These are phyloP conservation scores for Claviceps capensis DNA, from an alignment of 2,329 filamentous ascomycete species.

Conservation along the genomic window DNA sequence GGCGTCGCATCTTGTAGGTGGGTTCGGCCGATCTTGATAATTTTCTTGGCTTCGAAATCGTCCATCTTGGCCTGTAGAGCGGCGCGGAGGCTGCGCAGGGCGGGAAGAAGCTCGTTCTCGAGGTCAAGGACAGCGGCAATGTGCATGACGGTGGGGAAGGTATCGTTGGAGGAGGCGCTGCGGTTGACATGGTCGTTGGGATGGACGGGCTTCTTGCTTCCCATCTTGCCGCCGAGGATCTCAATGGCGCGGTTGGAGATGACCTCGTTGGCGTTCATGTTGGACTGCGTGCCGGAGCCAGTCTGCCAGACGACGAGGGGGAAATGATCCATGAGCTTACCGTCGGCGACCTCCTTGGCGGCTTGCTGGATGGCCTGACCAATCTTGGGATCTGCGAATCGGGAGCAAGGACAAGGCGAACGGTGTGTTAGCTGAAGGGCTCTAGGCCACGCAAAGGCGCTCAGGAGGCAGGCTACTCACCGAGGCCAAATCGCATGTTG, in stretches of 20 bases:
- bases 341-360: constrained; percentile 78
- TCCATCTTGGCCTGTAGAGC: constrained; percentile 82
- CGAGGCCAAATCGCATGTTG: constrained; percentile 88
- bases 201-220: constrained; percentile 95
- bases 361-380: constrained; percentile 91
- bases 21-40: constrained; percentile 98
- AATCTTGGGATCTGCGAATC: constrained; percentile 46
- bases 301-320: constrained; percentile 99
- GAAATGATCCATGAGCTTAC: constrained; percentile 94
- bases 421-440: too few relatives aligned
- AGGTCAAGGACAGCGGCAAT: constrained; percentile 93
- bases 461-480: constrained; percentile 21
- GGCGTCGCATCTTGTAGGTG: constrained; percentile 97
- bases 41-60: constrained; percentile 68
- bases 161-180: constrained; percentile 96
- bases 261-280: constrained; percentile 99
- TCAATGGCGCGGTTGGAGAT: constrained; percentile 99
- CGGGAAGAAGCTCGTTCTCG: constrained; percentile 71
- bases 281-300: constrained; percentile 94
- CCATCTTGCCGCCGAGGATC: constrained; percentile 87
- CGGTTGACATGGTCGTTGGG: constrained; percentile 99
- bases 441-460: too few relatives aligned
- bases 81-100: constrained; percentile 66
- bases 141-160: constrained; percentile 99
- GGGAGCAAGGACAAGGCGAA: too few relatives aligned